Conservation (phyloP, 2,329 filamentous ascomycete species). For the Colletotrichum somersetense region DNA sequence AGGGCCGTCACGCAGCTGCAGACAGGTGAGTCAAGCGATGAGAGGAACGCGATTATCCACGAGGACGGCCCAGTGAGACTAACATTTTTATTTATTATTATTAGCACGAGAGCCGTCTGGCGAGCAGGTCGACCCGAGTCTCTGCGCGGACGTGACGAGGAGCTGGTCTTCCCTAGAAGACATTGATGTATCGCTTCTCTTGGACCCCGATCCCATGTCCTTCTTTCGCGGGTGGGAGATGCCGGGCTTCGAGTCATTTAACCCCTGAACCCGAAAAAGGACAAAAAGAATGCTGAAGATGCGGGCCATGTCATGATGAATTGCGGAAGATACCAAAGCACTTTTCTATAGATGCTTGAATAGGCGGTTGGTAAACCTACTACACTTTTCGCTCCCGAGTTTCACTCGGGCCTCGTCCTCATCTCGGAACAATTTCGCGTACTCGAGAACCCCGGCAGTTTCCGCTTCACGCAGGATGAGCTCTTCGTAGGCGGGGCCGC, state of each 20-base stretch:
- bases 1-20: not conserved
- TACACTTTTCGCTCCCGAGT: not conserved
- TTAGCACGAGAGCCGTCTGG: not conserved
- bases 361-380: not conserved
- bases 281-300: not conserved
- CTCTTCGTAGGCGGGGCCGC: slow-evolving; percentile 28
- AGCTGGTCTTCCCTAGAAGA: not conserved
- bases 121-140: not conserved
- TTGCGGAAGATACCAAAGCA: not conserved
- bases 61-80: not conserved
- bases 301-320: not conserved
- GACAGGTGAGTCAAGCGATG: not conserved
- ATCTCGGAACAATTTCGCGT: slow-evolving; percentile 5
- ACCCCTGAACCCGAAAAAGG: not conserved
- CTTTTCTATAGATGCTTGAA: not conserved
- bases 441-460: slow-evolving; percentile 8
- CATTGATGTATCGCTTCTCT: slow-evolving; percentile 5
- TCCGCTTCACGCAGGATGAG: slow-evolving; percentile 29
- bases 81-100: not conserved
- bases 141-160: not conserved
- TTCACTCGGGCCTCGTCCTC: not conserved
- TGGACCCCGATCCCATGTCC: slow-evolving; percentile 5
- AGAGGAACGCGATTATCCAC: not conserved
- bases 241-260: not conserved
- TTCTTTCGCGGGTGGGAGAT: slow-evolving; percentile 16